Percentiles rank a stretch among this genome's conserved stretches.
phyloP scores from a whole-genome alignment of 2,329 filamentous ascomycete species.

The Neofusicoccum sp. region DNA sequence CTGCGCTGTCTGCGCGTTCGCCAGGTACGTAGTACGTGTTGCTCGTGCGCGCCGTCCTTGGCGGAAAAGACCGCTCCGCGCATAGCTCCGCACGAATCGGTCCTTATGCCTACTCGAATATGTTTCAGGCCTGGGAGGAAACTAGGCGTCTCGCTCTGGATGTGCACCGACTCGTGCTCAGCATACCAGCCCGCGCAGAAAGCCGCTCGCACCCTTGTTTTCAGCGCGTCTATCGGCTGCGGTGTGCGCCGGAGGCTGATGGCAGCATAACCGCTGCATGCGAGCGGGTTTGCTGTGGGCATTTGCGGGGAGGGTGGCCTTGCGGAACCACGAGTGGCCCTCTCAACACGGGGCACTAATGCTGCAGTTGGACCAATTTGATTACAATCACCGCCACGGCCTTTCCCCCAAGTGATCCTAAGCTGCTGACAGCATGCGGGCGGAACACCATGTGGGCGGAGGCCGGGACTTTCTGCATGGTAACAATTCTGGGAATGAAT shows the following conservation, averaged over 20 bases:
- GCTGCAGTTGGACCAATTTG: constrained; percentile 1
- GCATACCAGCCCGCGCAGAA: neutral
- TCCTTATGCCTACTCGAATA: neutral
- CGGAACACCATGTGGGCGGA: neutral
- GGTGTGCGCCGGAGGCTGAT: neutral
- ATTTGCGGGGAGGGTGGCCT: neutral
- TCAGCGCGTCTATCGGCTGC: constrained; percentile 1
- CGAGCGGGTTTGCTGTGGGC: neutral
- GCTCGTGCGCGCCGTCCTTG: neutral
- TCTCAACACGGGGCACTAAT: neutral
- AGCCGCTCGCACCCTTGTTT: neutral
- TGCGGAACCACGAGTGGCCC: neutral
- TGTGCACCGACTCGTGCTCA: neutral
- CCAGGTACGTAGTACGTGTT: neutral
- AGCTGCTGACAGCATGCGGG: neutral
- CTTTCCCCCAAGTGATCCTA: neutral
- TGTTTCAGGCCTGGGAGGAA: neutral
- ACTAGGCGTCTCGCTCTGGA: neutral
- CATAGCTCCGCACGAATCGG: constrained; percentile 3
- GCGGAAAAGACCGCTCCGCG: neutral
- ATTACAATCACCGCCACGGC: constrained; percentile 3
- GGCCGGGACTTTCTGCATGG: constrained; percentile 1
- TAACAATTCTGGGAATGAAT: constrained; percentile 11
- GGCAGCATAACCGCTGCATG: neutral
- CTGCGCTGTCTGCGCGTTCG: too few species aligned